phyloP scores from a whole-genome alignment of 2,329 filamentous ascomycete genomes.

The Thelonectria rubi region DNA sequence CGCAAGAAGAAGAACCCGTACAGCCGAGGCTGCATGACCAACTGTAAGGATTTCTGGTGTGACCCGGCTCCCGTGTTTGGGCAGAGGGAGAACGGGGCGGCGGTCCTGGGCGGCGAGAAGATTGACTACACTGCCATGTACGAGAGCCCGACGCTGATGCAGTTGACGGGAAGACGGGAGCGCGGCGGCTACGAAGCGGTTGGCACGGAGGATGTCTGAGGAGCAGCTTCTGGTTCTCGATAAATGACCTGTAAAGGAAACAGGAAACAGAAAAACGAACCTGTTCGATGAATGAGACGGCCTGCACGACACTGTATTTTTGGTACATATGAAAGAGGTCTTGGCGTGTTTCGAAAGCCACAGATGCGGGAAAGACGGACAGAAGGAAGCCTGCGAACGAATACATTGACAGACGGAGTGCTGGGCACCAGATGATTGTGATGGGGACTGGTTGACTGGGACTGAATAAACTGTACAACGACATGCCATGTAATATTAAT shows the following conservation, averaged over 20 bases:
- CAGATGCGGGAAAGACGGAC: conserved; percentile 28
- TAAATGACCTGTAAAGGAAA: conserved; percentile 12
- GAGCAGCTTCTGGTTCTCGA: neutral
- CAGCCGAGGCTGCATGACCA: conserved; percentile 81
- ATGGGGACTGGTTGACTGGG: conserved; percentile 3
- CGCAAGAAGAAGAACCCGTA: conserved; percentile 80
- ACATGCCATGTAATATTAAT: conserved; percentile 39
- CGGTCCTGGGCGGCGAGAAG: conserved; percentile 77
- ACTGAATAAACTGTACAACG: conserved; percentile 31
- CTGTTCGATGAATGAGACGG: conserved; percentile 35
- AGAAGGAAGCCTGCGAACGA: conserved; percentile 26
- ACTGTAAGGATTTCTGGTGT: conserved; percentile 97
- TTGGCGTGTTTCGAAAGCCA: conserved; percentile 22
- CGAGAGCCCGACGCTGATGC: conserved; percentile 79
- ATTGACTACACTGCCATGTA: conserved; percentile 93
- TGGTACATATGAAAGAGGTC: conserved; percentile 31
- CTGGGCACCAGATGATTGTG: conserved; percentile 25
- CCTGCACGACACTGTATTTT: conserved; percentile 27
- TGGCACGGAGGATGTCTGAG: conserved; percentile 59
- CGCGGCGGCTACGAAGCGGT: conserved; percentile 71
- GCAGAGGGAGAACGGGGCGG: conserved; percentile 75
- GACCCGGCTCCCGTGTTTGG: conserved; percentile 86
- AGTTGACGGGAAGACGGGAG: conserved; percentile 58
- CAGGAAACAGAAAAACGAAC: neutral
- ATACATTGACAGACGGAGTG: conserved; percentile 24